These are phyloP conservation scores for Musa troglodytarum DNA, from an alignment of 176 grass and related monocot genomes.

Conservation along the genomic window DNA sequence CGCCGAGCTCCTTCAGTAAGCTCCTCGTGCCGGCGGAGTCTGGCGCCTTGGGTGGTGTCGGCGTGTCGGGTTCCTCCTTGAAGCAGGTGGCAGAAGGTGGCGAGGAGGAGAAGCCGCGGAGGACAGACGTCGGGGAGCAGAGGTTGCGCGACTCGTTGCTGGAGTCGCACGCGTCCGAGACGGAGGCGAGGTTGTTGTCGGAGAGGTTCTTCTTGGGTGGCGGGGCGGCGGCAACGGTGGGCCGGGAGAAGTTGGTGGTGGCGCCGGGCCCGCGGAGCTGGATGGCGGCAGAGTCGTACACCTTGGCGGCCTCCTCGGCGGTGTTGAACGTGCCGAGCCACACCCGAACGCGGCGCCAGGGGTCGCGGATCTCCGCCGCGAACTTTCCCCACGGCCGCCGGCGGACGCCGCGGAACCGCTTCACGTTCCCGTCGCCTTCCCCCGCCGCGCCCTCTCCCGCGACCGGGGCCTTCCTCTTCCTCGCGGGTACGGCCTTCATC, in stretches of 20 bases:
- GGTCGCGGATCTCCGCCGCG: constrained; percentile 39
- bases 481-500: background rate
- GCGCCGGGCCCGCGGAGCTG: constrained; percentile 24
- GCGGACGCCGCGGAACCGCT: constrained; percentile 61
- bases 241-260: constrained; percentile 3
- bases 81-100: background rate
- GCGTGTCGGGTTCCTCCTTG: background rate
- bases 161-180: constrained; percentile 49
- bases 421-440: constrained; percentile 20
- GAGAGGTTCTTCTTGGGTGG: constrained; percentile 23
- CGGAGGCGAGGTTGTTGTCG: constrained; percentile 17
- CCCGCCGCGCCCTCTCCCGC: background rate
- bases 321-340: constrained; percentile 35
- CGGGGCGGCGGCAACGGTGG: background rate
- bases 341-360: constrained; percentile 23
- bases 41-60: background rate
- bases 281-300: constrained; percentile 27
- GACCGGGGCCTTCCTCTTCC: background rate
- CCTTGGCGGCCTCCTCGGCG: constrained; percentile 29
- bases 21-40: background rate
- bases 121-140: constrained; percentile 70
- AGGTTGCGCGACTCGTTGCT: constrained; percentile 50
- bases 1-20: background rate
- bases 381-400: constrained; percentile 37
- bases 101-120: constrained; percentile 33